Evolutionary conservation across 495 filamentous ascomycete species (phyloP).

Genomic region (Annulohypoxylon nitens): DNA sequence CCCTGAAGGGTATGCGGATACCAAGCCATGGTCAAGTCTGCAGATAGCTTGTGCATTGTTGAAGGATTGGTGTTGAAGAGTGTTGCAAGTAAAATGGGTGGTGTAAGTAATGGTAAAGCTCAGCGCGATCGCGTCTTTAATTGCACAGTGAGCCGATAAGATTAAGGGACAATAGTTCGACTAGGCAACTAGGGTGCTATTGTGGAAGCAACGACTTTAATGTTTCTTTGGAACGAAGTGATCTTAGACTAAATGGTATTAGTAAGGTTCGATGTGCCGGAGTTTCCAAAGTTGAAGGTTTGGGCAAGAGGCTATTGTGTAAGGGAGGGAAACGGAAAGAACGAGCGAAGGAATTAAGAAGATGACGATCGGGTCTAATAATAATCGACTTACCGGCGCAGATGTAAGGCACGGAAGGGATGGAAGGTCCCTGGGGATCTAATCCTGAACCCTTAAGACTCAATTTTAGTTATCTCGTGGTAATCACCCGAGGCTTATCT

Average conservation of each 20-base stretch:
- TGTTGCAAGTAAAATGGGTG: background rate
- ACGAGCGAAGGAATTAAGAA: conserved; percentile 18
- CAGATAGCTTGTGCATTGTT: conserved; percentile 39
- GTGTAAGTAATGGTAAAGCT: conserved; percentile 13
- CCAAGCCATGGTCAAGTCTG: conserved; percentile 41
- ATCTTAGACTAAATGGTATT: background rate
- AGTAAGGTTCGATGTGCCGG: background rate
- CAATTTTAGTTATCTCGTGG: conserved; percentile 25
- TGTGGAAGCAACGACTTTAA: background rate
- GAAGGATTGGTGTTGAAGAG: conserved; percentile 1
- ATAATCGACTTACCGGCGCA: conserved; percentile 16
- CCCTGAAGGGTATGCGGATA: conserved; percentile 32
- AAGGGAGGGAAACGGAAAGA: background rate
- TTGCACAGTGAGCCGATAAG: conserved; percentile 4
- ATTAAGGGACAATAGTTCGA: conserved; percentile 17
- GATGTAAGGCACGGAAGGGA: conserved; percentile 17
- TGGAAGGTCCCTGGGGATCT: conserved; percentile 36
- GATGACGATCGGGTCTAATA: conserved; percentile 35
- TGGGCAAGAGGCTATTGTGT: background rate
- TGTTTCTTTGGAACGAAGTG: background rate
- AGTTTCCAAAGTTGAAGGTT: background rate
- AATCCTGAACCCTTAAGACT: conserved; percentile 14
- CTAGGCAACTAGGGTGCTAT: background rate
- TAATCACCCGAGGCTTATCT: conserved; percentile 26
- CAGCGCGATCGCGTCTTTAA: conserved; percentile 32